Conservation (phyloP, 148 eudicot species). For the Rheum nobile region DNA sequence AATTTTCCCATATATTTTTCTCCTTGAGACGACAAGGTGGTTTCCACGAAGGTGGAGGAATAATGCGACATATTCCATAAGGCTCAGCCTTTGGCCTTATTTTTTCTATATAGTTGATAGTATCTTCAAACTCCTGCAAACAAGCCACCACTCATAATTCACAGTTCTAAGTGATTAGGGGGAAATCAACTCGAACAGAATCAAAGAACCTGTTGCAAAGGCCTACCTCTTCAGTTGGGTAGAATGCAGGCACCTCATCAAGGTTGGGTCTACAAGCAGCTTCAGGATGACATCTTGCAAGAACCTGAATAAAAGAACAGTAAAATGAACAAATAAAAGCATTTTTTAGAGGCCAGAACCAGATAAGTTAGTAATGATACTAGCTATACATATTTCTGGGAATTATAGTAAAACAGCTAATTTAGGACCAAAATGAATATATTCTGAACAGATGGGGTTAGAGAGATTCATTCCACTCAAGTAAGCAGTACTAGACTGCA, state of each 20-base stretch:
- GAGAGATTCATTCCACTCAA: background rate
- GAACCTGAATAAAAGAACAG: slow-evolving; percentile 38
- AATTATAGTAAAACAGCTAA: background rate
- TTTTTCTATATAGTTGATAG: slow-evolving; percentile 61
- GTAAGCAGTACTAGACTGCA: background rate
- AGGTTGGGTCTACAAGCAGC: slow-evolving; percentile 68
- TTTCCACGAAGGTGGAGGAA: slow-evolving; percentile 94
- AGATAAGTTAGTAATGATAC: background rate
- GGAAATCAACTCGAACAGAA: background rate
- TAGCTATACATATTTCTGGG: background rate
- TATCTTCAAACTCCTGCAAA: slow-evolving; percentile 79
- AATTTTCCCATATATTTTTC: slow-evolving; percentile 58
- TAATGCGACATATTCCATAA: slow-evolving; percentile 93
- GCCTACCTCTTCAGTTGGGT: slow-evolving; percentile 87
- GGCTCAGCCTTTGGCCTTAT: slow-evolving; percentile 74
- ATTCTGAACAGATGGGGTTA: background rate
- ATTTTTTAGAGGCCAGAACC: background rate
- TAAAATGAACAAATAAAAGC: background rate
- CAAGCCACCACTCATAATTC: background rate
- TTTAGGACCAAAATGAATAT: background rate
- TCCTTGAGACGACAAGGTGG: slow-evolving; percentile 79
- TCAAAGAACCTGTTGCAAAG: background rate
- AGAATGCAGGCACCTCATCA: slow-evolving; percentile 83
- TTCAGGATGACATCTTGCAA: slow-evolving; percentile 85
- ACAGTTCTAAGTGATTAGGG: background rate